Evolutionary conservation across 768 basidiomycete genomes (phyloP).

Genomic region (Termitomyces sp.): DNA sequence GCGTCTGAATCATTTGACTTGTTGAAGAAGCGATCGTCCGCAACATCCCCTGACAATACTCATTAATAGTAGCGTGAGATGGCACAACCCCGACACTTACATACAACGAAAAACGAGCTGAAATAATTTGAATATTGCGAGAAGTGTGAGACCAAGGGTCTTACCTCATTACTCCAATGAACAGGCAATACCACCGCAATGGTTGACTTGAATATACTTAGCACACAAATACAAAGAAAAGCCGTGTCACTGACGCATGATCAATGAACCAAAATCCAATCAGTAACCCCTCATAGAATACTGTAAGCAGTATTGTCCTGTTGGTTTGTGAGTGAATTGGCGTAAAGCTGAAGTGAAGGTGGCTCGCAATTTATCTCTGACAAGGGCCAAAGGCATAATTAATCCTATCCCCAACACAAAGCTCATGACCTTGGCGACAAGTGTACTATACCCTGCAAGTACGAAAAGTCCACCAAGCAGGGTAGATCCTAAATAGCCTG

Average conservation of each 20-base stretch:
- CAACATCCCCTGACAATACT: constrained; percentile 69
- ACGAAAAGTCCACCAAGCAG: constrained; percentile 80
- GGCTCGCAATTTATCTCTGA: constrained; percentile 83
- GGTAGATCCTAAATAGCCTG: constrained; percentile 82
- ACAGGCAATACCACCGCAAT: constrained; percentile 78
- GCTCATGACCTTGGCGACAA: constrained; percentile 89
- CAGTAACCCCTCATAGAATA: constrained; percentile 78
- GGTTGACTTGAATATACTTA: constrained; percentile 46
- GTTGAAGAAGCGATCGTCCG: constrained; percentile 92
- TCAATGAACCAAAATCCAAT: constrained; percentile 95
- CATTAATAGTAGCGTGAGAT: neutral
- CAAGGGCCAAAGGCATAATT: constrained; percentile 78
- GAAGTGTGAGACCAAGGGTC: constrained; percentile 15
- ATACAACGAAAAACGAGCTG: constrained; percentile 83
- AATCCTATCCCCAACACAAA: constrained; percentile 86
- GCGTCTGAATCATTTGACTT: constrained; percentile 92
- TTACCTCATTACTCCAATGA: constrained; percentile 82
- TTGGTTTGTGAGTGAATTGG: neutral
- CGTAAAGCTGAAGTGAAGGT: neutral
- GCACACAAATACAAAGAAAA: neutral
- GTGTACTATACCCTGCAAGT: constrained; percentile 80
- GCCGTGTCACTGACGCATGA: constrained; percentile 61
- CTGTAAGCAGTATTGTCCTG: constrained; percentile 82
- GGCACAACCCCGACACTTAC: constrained; percentile 35
- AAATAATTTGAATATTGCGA: neutral